These are phyloP conservation scores for Jatropha podagrica DNA, from an alignment of 441 rosid species.

Conservation along the genomic window DNA sequence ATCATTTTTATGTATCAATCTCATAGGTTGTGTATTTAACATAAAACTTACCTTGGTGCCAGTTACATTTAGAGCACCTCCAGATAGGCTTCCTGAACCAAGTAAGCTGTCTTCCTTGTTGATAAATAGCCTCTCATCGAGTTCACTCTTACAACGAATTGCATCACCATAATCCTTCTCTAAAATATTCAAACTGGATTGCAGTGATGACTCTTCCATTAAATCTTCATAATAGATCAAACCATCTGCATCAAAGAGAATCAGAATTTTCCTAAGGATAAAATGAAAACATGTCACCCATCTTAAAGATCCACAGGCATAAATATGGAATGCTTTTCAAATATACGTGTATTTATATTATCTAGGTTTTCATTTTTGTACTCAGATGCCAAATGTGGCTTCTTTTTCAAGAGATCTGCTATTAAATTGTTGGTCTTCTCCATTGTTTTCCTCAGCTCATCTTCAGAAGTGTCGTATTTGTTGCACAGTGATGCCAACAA, in stretches of 20 bases:
- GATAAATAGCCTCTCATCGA: constrained; percentile 85
- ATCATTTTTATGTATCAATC: background rate
- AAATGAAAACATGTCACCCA: constrained; percentile 1
- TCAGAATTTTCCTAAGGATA: constrained; percentile 23
- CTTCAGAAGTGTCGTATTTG: constrained; percentile 75
- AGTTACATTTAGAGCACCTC: constrained; percentile 52
- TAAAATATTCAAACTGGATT: constrained; percentile 55
- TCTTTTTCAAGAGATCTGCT: constrained; percentile 59
- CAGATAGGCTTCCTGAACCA: constrained; percentile 81
- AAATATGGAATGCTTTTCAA: constrained; percentile 1
- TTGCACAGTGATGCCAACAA: constrained; percentile 86
- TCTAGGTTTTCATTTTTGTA: constrained; percentile 59
- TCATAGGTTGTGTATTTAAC: constrained; percentile 5
- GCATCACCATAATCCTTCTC: constrained; percentile 75
- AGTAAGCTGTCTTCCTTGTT: constrained; percentile 80
- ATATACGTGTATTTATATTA: constrained; percentile 60
- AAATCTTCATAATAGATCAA: constrained; percentile 80
- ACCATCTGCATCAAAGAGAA: constrained; percentile 58
- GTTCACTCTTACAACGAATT: constrained; percentile 58
- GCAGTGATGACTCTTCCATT: constrained; percentile 72
- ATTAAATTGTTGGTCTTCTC: constrained; percentile 65
- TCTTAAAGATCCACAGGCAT: background rate
- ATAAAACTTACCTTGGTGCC: constrained; percentile 58
- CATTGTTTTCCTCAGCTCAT: constrained; percentile 64
- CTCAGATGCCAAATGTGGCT: constrained; percentile 60